A percentile compares a stretch with the other conserved stretches of the same genome.
phyloP scores from a whole-genome alignment of 306 rosid genomes.

The Sechiopsis laciniata region DNA sequence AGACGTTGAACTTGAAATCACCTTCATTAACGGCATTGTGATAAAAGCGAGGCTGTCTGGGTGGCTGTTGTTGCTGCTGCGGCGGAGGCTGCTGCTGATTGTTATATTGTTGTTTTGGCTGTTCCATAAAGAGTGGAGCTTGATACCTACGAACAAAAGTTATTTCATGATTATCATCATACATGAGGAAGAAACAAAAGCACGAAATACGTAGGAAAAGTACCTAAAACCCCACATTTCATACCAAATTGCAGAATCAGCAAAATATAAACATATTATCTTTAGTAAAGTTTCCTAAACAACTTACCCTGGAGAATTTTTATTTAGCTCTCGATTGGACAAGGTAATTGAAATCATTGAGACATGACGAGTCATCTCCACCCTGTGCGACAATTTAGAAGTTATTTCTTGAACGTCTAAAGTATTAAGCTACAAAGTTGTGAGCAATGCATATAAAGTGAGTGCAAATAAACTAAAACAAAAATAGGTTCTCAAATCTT shows the following conservation, averaged over 20 bases:
- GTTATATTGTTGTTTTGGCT: slow-evolving; percentile 51
- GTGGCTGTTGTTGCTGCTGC: slow-evolving; percentile 29
- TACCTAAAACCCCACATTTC: not conserved
- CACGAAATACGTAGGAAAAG: not conserved
- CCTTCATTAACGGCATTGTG: slow-evolving; percentile 81
- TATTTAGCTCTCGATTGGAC: slow-evolving; percentile 65
- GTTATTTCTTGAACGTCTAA: not conserved
- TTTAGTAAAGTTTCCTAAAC: not conserved
- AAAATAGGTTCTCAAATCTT: not conserved
- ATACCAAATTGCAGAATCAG: not conserved
- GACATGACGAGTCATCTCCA: slow-evolving; percentile 98
- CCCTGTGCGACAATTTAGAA: slow-evolving; percentile 46
- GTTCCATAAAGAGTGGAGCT: slow-evolving; percentile 55
- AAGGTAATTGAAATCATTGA: slow-evolving; percentile 88
- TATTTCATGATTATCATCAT: slow-evolving; percentile 1
- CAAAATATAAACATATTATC: not conserved
- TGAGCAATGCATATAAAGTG: not conserved
- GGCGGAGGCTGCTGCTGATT: slow-evolving; percentile 70
- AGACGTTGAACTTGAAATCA: slow-evolving; percentile 18
- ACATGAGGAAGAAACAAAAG: slow-evolving; percentile 14
- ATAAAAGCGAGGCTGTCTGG: slow-evolving; percentile 55
- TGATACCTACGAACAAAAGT: slow-evolving; percentile 54
- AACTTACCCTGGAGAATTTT: slow-evolving; percentile 75
- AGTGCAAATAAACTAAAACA: not conserved
- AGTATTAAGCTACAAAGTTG: not conserved